phyloP scores from a whole-genome alignment of 2,329 filamentous ascomycete species.

The Thielaviopsis populi region DNA sequence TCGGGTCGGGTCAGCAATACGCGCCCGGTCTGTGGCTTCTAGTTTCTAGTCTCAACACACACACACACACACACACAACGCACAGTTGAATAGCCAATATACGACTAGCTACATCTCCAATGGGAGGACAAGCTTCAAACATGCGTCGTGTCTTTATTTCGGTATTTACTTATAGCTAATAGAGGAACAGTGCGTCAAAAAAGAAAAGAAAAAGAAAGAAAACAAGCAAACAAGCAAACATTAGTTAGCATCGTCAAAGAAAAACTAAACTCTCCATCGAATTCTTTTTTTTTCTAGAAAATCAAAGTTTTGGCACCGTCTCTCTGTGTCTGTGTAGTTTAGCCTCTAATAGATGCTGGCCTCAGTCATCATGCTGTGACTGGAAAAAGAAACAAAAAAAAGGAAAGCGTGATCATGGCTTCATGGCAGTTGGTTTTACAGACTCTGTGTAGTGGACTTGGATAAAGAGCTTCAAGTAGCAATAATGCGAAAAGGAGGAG shows the following conservation, averaged over 20 bases:
- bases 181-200: neutral
- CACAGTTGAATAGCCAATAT: neutral
- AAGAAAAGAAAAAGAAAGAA: neutral
- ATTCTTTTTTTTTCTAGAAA: neutral
- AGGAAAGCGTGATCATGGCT: neutral
- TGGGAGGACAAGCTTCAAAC: neutral
- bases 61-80: neutral
- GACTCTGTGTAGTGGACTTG: neutral
- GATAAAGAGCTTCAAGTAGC: neutral
- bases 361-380: neutral
- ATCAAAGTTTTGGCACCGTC: neutral
- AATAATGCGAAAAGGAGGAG: neutral
- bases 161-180: neutral
- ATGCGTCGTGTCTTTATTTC: slow-evolving; percentile 3
- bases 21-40: neutral
- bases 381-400: no score
- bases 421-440: neutral
- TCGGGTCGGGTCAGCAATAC: neutral
- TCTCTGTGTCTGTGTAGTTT: neutral
- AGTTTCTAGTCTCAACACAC: neutral
- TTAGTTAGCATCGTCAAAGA: neutral
- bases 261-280: neutral
- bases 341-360: neutral
- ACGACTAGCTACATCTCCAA: neutral
- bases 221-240: neutral